Conservation (phyloP, 129 eudicot species). For the Flaveria robusta region DNA sequence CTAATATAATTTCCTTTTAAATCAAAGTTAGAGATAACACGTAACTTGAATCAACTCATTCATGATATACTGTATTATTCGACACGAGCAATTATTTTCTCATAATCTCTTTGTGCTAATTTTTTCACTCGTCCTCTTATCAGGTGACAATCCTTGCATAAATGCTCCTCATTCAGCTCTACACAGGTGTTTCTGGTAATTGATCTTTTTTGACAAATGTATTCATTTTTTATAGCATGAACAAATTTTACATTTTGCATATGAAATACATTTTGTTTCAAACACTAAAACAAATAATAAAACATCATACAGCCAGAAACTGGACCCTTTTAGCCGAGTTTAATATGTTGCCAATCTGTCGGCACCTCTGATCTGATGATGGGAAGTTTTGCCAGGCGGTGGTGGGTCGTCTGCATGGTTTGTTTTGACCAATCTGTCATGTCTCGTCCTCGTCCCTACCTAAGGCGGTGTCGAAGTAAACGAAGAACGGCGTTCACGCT, state of each 20-base stretch:
- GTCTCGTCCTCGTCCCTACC: too few relatives aligned
- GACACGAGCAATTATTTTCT: neutral
- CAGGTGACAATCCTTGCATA: neutral
- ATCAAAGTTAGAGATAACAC: neutral
- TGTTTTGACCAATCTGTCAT: neutral
- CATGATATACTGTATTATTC: neutral
- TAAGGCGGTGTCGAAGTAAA: too few relatives aligned
- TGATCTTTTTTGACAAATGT: neutral
- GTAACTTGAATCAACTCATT: neutral
- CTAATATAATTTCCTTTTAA: neutral
- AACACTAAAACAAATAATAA: constrained; percentile 3
- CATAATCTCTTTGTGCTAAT: neutral
- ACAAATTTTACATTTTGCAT: neutral
- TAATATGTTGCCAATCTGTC: neutral
- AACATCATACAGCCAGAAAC: neutral
- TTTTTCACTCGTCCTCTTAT: neutral
- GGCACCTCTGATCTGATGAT: neutral
- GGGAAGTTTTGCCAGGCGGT: neutral
- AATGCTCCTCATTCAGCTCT: too few relatives aligned
- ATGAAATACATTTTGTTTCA: neutral
- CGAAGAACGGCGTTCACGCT: neutral
- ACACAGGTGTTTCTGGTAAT: neutral
- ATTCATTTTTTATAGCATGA: neutral
- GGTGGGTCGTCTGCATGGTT: neutral
- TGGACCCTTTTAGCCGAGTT: constrained; percentile 1